These are phyloP conservation scores for Thraustochytrium sp. DNA, from an alignment of 352 stramenopile genomes.

Conservation along the genomic window DNA sequence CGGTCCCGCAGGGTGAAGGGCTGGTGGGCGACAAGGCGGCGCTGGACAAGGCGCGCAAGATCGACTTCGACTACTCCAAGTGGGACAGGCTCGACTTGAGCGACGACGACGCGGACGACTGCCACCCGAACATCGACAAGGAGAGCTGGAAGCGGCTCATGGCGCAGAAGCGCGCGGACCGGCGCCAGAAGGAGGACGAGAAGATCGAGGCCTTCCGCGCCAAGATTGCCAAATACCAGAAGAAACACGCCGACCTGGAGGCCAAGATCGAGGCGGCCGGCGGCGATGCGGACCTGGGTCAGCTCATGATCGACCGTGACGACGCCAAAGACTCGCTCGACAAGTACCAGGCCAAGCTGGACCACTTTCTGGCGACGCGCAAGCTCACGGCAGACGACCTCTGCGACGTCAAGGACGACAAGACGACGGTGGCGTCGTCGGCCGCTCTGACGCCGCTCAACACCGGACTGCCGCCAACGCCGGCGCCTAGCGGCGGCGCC, in stretches of 20 bases:
- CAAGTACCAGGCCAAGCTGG: conserved; percentile 35
- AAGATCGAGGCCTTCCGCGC: conserved; percentile 35
- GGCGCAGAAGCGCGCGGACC: conserved; percentile 47
- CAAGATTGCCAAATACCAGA: conserved; percentile 45
- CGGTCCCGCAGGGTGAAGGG: background rate
- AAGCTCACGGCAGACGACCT: conserved; percentile 43
- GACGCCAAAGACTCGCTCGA: conserved; percentile 39
- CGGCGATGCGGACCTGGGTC: background rate
- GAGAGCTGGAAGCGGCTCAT: conserved; percentile 55
- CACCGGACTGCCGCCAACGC: background rate
- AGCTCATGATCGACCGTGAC: conserved; percentile 33
- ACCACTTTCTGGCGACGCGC: conserved; percentile 31
- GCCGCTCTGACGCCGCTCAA: conserved; percentile 7
- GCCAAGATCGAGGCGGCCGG: conserved; percentile 13
- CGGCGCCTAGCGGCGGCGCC: background rate
- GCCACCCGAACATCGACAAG: conserved; percentile 81
- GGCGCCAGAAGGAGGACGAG: conserved; percentile 47
- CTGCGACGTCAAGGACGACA: conserved; percentile 37
- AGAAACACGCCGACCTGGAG: conserved; percentile 28
- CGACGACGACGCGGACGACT: conserved; percentile 75
- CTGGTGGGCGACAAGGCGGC: background rate
- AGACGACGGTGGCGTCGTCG: background rate
- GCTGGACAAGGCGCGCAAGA: conserved; percentile 24
- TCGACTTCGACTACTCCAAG: conserved; percentile 71
- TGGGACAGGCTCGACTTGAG: conserved; percentile 79